phyloP scores from a whole-genome alignment of 495 filamentous ascomycete genomes.

The Zalerion maritima region DNA sequence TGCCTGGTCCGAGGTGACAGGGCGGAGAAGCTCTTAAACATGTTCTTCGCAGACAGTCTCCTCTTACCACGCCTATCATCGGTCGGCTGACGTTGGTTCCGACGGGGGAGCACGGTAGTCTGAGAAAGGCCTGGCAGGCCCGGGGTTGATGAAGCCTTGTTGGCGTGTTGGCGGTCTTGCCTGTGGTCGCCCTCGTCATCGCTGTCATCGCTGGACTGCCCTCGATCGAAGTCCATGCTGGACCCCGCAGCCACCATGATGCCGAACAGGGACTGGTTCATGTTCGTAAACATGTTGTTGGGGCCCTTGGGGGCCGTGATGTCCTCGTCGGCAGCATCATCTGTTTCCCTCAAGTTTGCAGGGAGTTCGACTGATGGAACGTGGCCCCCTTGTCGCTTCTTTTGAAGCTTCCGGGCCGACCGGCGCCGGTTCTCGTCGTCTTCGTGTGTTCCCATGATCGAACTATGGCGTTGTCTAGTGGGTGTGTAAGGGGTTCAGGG shows the following conservation, averaged over 20 bases:
- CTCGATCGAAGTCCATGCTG: conserved; percentile 59
- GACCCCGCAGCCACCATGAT: conserved; percentile 86
- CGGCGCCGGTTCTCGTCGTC: too few relatives aligned
- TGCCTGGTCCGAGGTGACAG: too few relatives aligned
- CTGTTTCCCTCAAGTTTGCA: conserved; percentile 59
- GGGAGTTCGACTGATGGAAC: conserved; percentile 57
- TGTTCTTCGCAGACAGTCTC: too few relatives aligned
- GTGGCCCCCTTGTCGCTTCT: conserved; percentile 38
- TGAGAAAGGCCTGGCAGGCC: conserved; percentile 17
- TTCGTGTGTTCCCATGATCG: too few relatives aligned
- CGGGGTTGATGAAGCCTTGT: conserved; percentile 1
- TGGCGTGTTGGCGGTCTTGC: conserved; percentile 6
- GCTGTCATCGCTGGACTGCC: conserved; percentile 66
- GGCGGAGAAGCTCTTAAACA: too few relatives aligned
- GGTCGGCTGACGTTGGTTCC: background rate
- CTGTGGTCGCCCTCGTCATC: conserved; percentile 31
- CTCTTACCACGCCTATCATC: conserved; percentile 19
- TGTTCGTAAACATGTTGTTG: conserved; percentile 43
- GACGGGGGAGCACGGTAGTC: conserved; percentile 16
- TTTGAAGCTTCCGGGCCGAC: conserved; percentile 42
- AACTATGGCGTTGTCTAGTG: too few relatives aligned
- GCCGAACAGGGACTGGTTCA: conserved; percentile 92
- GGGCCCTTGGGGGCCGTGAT: conserved; percentile 45
- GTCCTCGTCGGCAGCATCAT: conserved; percentile 51
- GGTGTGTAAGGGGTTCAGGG: too few relatives aligned